Conservation (phyloP, 495 filamentous ascomycete genomes). For the Aspergillus coremiiformis region DNA sequence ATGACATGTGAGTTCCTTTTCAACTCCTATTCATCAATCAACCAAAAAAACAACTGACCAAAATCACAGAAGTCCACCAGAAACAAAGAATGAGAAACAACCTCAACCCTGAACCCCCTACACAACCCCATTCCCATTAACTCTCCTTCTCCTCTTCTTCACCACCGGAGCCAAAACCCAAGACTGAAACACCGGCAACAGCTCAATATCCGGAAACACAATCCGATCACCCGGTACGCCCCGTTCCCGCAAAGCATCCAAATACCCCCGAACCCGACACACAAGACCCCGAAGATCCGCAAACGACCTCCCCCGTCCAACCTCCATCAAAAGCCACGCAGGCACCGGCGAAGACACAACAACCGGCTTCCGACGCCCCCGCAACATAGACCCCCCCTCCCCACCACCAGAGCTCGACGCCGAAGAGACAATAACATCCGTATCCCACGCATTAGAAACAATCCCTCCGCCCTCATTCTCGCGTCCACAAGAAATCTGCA, state of each 20-base stretch:
- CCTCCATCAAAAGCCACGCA: constrained; percentile 23
- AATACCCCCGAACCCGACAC: neutral
- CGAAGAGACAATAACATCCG: too few species aligned
- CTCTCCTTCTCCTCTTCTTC: neutral
- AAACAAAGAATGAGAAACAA: neutral
- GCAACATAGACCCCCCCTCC: too few species aligned
- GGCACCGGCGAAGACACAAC: constrained; percentile 25
- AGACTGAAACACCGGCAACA: constrained; percentile 49
- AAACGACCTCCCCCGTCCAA: constrained; percentile 26
- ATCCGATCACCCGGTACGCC: constrained; percentile 6
- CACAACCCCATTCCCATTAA: neutral
- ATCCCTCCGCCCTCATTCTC: too few species aligned
- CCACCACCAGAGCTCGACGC: neutral
- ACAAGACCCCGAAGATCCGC: constrained; percentile 23
- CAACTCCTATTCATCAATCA: too few species aligned
- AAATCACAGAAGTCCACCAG: neutral
- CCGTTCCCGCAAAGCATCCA: constrained; percentile 6
- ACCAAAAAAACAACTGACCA: too few species aligned
- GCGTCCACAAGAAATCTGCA: too few species aligned
- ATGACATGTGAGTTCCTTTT: neutral
- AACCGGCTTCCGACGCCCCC: constrained; percentile 13
- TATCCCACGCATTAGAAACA: too few species aligned
- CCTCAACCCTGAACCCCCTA: neutral
- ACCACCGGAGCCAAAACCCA: constrained; percentile 10
- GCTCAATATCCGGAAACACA: constrained; percentile 59